Evolutionary conservation across 805 yeast genomes (phyloP).

Genomic region (Komagataella pastoris): DNA sequence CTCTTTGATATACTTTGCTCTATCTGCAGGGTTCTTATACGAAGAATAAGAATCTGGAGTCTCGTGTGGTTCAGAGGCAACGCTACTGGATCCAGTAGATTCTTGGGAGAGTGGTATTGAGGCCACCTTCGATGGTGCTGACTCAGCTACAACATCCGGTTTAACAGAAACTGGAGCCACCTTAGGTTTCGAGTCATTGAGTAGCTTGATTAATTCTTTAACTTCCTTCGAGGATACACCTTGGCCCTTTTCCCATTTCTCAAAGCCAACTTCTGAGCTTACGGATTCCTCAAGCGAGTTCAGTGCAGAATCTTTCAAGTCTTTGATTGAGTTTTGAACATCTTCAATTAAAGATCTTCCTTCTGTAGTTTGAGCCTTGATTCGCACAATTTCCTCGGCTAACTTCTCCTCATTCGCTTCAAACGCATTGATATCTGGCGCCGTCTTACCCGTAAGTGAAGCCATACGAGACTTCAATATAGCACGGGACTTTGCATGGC

Average conservation of each 20-base stretch:
- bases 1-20: slow-evolving; percentile 72
- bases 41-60: slow-evolving; percentile 8
- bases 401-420: slow-evolving; percentile 42
- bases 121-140: neutral
- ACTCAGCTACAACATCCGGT: slow-evolving; percentile 1
- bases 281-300: slow-evolving; percentile 15
- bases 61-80: slow-evolving; percentile 1
- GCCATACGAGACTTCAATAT: slow-evolving; percentile 81
- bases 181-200: slow-evolving; percentile 23
- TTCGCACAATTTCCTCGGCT: slow-evolving; percentile 34
- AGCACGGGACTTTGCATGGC: slow-evolving; percentile 71
- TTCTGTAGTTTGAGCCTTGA: slow-evolving; percentile 38
- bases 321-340: slow-evolving; percentile 57
- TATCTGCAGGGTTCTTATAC: slow-evolving; percentile 42
- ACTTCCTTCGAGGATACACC: slow-evolving; percentile 61
- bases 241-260: slow-evolving; percentile 72
- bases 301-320: slow-evolving; percentile 30
- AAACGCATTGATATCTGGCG: slow-evolving; percentile 28
- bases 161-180: slow-evolving; percentile 5
- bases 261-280: slow-evolving; percentile 32
- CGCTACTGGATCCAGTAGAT: slow-evolving; percentile 1
- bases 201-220: slow-evolving; percentile 41
- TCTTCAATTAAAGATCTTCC: slow-evolving; percentile 55
- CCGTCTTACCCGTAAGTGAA: slow-evolving; percentile 70
- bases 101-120: neutral